A percentile compares a stretch with the other conserved stretches of the same genome.
phyloP scores from a whole-genome alignment of 73 alveolate species.

The Stentor coeruleus region DNA sequence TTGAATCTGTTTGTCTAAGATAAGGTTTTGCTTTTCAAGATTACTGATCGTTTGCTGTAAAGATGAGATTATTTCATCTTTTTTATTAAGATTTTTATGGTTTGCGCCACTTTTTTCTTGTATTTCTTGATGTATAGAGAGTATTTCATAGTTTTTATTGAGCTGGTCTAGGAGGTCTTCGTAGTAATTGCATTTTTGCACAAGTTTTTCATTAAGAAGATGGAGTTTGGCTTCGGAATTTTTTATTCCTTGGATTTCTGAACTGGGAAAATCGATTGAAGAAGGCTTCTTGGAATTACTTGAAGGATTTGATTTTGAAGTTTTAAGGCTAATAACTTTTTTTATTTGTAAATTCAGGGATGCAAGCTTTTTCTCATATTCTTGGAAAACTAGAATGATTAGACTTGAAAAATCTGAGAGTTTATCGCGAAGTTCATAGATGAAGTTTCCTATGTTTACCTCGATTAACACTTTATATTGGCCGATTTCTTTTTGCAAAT shows the following conservation, averaged over 20 bases:
- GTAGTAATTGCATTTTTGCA: neutral
- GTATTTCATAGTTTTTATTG: neutral
- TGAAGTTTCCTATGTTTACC: too few species aligned
- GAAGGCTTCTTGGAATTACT: too few species aligned
- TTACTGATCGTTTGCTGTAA: neutral
- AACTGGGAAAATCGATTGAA: neutral
- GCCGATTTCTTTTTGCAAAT: neutral
- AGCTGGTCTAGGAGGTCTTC: neutral
- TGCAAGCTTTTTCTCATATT: neutral
- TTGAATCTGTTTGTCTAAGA: neutral
- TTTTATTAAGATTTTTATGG: too few species aligned
- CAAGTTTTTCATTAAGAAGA: neutral
- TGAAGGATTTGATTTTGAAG: too few species aligned
- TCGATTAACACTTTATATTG: too few species aligned
- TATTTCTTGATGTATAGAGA: neutral
- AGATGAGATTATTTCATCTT: neutral
- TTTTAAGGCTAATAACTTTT: too few species aligned
- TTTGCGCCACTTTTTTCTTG: neutral
- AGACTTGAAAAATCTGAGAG: neutral
- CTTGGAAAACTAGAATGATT: neutral
- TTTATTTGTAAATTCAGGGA: neutral
- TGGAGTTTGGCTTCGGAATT: neutral
- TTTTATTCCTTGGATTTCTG: neutral
- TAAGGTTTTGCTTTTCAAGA: neutral
- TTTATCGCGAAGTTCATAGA: neutral